Evolutionary conservation across 106 monocot species (phyloP), one percentile per base, ranked within the genome.

Genomic region (Dendrobium huoshanense): DNA sequence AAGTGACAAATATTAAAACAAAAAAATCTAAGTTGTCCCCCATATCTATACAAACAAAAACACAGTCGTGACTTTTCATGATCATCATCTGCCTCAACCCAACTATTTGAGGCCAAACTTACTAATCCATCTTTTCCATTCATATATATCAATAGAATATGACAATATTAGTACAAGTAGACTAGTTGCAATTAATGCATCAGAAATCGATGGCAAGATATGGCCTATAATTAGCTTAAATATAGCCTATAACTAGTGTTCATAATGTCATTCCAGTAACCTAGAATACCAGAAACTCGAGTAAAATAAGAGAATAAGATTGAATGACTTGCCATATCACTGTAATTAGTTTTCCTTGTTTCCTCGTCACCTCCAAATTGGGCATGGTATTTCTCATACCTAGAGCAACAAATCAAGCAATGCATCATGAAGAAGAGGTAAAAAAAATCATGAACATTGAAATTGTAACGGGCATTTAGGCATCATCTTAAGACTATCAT

Each of bases 361-460:
- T 88, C 88, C 74, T 91, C 89, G 65, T 91, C 83, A 33, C 91
- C 94, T 77, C 94, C 91, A 83, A 65, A 89, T 55, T 79, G 81
- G 24, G 55, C 75, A 85, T 94, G 94, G 61, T 94, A 94, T 20
- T 94, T 88, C 85, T 94, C 94, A 84, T 94, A 94, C 84, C 94
- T 94, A 77, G 44, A 25, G 43, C 67, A 70, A 78, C 41, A 10
- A 77, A 45, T 51, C 24, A 55, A 45, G 17, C 43, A 81, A 65
- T 37, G 1, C 4, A 29, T 11, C 13, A 70, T 37, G 4, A 70
- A 33, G 2, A 70, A 13, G 37, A 68, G 33, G 13, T 20, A 33
- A 31, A 31, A 29, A 31, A 31, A 31, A 31, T 31, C 31, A 31
- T 31, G 31, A 31, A 31, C 31, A 31, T 15, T 13, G 16, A 13